Base-by-base conservation (phyloP, 257 asterid genomes). In the Galeopsis tetrahit region DNA sequence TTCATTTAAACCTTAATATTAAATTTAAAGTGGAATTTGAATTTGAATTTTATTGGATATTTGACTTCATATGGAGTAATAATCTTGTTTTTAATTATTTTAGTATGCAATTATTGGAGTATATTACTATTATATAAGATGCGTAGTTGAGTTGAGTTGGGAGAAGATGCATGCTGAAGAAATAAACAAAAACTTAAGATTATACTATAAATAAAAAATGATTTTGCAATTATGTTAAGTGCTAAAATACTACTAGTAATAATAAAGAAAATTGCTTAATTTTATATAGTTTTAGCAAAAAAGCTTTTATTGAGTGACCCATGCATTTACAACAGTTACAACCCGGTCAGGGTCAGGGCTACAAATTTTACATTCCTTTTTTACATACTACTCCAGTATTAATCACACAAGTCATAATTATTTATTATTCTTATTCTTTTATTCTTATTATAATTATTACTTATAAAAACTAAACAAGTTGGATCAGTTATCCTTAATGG, bases 251-350 rank as follows among this genome's bases (percentile, higher is more conserved):
- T n/a, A n/a, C n/a, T n/a, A n/a, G n/a, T n/a, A n/a, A n/a, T 52
- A 33, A 49, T 52, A 8, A 15, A 49, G 8, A 35, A 49, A 33
- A n/a, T n/a, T 51, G 49, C 36, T 51, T 51, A 7, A 52, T 17
- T 40, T n/a, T 10, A n/a, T 10, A 15, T 51, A 21, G 28, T 7
- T 70, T 70, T 61, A 53, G 71, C 79, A 84, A 62, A 58, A 56
- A 52, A 63, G 65, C 79, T 34, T 79, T 87, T 81, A 81, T 90
- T 85, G 67, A 63, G 61, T 35, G 78, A 84, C 84, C 78, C 81
- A 87, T 84, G 83, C 82, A 42, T 49, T 49, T 49, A 89, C 95
- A 87, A 32, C 56, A 49, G 28, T 28, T 49, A 81, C 67, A 71
- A 70, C 64, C 79, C 74, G 75, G n/a, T 40, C 17, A 52, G 15